Evolutionary conservation across 768 basidiomycete genomes (phyloP).

Genomic region (Podaxis sp.): DNA sequence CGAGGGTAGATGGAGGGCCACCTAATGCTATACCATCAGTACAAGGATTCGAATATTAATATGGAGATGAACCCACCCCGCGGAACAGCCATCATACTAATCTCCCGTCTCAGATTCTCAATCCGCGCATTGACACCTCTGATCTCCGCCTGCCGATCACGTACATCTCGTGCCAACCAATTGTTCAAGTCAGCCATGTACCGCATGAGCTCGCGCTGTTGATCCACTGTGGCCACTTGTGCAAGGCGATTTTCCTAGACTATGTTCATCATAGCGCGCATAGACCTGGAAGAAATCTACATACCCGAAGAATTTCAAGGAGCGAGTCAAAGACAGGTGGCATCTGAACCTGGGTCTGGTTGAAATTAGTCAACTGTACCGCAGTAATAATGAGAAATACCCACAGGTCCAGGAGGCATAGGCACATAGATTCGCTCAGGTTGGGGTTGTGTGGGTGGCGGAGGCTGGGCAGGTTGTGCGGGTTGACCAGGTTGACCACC

Average conservation of each 20-base stretch:
- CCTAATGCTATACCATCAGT: not conserved
- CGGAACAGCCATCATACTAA: constrained; percentile 29
- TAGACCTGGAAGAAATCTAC: constrained; percentile 19
- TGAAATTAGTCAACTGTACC: constrained; percentile 9
- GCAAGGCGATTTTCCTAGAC: constrained; percentile 72
- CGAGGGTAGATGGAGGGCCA: not conserved
- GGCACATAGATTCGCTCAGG: constrained; percentile 36
- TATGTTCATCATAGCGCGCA: not conserved
- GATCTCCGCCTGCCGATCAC: constrained; percentile 75
- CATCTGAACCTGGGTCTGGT: constrained; percentile 59
- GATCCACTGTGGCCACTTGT: constrained; percentile 72
- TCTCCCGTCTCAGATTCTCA: constrained; percentile 43
- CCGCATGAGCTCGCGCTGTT: constrained; percentile 77
- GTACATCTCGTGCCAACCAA: constrained; percentile 79
- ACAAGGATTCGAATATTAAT: not conserved
- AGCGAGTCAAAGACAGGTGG: constrained; percentile 67
- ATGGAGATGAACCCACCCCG: constrained; percentile 30
- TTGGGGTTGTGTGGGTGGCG: constrained; percentile 21
- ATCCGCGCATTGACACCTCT: constrained; percentile 65
- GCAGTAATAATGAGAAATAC: constrained; percentile 25
- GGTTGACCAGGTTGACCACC: not conserved
- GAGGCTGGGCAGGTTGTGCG: constrained; percentile 19
- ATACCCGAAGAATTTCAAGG: constrained; percentile 66
- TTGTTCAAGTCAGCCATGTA: constrained; percentile 77
- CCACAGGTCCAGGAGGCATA: constrained; percentile 47